These are phyloP conservation scores for Benincasa hispida DNA, from an alignment of 306 rosid genomes.

Conservation along the genomic window DNA sequence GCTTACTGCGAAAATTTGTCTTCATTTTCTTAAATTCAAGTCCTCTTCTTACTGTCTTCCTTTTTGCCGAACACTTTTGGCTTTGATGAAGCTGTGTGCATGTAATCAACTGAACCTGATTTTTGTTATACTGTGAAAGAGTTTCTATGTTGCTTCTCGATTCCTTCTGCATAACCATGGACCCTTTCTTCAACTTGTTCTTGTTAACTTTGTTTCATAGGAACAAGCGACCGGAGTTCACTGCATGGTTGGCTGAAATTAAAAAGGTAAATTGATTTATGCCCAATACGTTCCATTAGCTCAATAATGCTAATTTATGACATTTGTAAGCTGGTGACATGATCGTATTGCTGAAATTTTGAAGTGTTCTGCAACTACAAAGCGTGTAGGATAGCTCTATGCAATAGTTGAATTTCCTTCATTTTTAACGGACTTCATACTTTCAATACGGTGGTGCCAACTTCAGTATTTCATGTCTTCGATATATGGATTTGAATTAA, in stretches of 20 bases:
- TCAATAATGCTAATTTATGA: background rate
- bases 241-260: constrained; percentile 93
- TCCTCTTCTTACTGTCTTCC: background rate
- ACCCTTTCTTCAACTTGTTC: background rate
- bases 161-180: background rate
- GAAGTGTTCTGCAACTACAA: background rate
- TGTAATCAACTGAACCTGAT: background rate
- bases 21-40: background rate
- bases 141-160: background rate
- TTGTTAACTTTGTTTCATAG: constrained; percentile 30
- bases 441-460: background rate
- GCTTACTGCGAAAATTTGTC: constrained; percentile 2
- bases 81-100: background rate
- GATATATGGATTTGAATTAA: background rate
- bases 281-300: background rate
- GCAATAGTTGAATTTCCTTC: background rate
- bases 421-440: background rate
- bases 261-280: constrained; percentile 47
- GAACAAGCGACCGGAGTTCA: constrained; percentile 94
- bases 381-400: background rate
- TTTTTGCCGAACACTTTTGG: background rate
- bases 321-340: background rate
- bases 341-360: background rate
- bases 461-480: background rate
- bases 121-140: background rate